Evolutionary conservation across 345 rosid genomes (phyloP), one percentile per base, ranked within the genome.

Genomic region (Tarenaya hassleriana): DNA sequence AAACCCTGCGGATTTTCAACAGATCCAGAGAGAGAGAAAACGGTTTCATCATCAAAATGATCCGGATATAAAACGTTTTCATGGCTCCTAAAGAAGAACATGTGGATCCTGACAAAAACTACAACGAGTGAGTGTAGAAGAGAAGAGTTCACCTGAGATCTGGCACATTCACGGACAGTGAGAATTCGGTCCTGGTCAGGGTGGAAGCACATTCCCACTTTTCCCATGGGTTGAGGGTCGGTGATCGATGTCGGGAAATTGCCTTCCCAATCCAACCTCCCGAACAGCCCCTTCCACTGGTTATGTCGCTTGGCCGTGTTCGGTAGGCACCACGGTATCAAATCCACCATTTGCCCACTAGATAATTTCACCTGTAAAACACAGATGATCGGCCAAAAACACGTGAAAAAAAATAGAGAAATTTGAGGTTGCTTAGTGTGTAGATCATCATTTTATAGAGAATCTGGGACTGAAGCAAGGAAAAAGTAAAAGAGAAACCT

Each of bases 201-300:
- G 58, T 86, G 95, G 53, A 91, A 87, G 33, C 98, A 91, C 81
- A 84, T 75, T 38, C 98, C 96, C n/a, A 91, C 96, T 68, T 78
- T 86, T 16, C 98, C 96, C 86, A 78, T 84, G 4, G 97, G 97
- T 56, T 84, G 86, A 64, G 97, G 96, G 52, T 86, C 89, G 0
- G 92, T 90, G 31, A 84, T 53, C 0, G 95, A 90, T 40, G 97
- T 90, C 1, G 94, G 97, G 55, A 90, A 90, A 56, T 90, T 86
- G 1, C 97, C 97, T 60, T 84, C 76, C 97, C 97, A 90, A 47
- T 86, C 94, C 55, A 90, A 46, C 66, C 96, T 84, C 57, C 97
- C 96, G 47, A 56, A 82, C 19, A 90, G 79, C 17, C 97, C 97
- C 55, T 90, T 90, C 96, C 94, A 90, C 47, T 76, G 79, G 63